A percentile compares a stretch with the other conserved stretches of the same genome.
phyloP scores from a whole-genome alignment of 768 basidiomycete genomes.

The Suillus clintonianus region DNA sequence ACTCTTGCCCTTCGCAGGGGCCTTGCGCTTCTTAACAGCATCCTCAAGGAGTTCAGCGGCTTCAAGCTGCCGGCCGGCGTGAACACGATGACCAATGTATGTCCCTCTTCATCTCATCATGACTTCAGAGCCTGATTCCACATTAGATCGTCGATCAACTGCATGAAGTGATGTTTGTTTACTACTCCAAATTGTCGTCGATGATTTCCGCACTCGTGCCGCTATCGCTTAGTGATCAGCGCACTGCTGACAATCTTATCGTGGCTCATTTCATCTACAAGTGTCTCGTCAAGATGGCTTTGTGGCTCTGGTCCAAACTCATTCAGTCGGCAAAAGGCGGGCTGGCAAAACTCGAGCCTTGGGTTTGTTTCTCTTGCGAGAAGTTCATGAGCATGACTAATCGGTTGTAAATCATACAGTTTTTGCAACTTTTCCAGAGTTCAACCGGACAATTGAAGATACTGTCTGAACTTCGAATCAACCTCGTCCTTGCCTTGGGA shows the following conservation, averaged over 20 bases:
- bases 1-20: constrained; percentile 58
- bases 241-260: constrained; percentile 48
- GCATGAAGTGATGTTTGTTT: constrained; percentile 54
- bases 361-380: constrained; percentile 43
- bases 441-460: constrained; percentile 57
- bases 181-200: constrained; percentile 58
- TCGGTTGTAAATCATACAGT: constrained; percentile 38
- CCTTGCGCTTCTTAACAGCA: constrained; percentile 61
- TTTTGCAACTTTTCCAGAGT: constrained; percentile 60
- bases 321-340: constrained; percentile 46
- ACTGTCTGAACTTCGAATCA: constrained; percentile 59
- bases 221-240: constrained; percentile 36
- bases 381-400: not conserved
- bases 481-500: constrained; percentile 47
- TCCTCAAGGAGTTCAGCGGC: constrained; percentile 70
- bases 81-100: constrained; percentile 64
- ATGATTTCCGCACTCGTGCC: constrained; percentile 35
- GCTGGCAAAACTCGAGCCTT: constrained; percentile 45
- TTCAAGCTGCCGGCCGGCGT: constrained; percentile 72
- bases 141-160: constrained; percentile 35
- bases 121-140: not conserved
- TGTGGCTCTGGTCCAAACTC: constrained; percentile 69
- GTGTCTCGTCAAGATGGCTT: constrained; percentile 64
- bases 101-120: constrained; percentile 13
- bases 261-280: constrained; percentile 76